Conservation (phyloP, 2,329 filamentous ascomycete genomes). For the Zasmidium cellare region DNA sequence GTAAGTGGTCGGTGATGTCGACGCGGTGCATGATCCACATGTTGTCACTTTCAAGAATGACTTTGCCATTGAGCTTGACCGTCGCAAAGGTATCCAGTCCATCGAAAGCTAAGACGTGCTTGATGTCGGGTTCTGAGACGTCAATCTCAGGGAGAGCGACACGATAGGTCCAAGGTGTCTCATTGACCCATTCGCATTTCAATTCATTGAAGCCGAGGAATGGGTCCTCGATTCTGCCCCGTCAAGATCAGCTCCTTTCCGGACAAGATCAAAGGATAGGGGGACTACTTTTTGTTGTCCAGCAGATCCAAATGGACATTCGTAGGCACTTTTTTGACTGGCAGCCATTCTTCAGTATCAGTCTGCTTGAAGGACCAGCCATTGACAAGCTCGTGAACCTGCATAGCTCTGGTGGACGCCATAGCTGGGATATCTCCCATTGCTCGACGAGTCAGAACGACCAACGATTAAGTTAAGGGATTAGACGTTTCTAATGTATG, state of each 20-base stretch:
- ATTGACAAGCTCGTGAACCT: slow-evolving; percentile 35
- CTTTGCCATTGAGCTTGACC: slow-evolving; percentile 55
- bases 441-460: background rate
- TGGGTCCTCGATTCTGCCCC: slow-evolving; percentile 48
- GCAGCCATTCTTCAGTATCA: slow-evolving; percentile 43
- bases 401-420: slow-evolving; percentile 12
- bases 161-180: slow-evolving; percentile 50
- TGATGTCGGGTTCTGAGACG: slow-evolving; percentile 28
- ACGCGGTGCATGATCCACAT: slow-evolving; percentile 64
- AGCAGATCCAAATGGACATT: slow-evolving; percentile 52
- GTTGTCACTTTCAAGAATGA: slow-evolving; percentile 59
- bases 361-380: slow-evolving; percentile 51
- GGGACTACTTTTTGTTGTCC: slow-evolving; percentile 45
- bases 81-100: slow-evolving; percentile 65
- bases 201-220: slow-evolving; percentile 54
- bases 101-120: slow-evolving; percentile 58
- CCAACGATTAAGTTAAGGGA: background rate
- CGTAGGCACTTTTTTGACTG: slow-evolving; percentile 47
- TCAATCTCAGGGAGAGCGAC: slow-evolving; percentile 39
- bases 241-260: background rate
- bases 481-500: background rate
- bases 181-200: slow-evolving; percentile 51
- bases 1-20: slow-evolving; percentile 46
- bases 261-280: background rate
- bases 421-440: slow-evolving; percentile 2